Evolutionary conservation across 345 rosid species (phyloP).

Genomic region (Psidium guajava): DNA sequence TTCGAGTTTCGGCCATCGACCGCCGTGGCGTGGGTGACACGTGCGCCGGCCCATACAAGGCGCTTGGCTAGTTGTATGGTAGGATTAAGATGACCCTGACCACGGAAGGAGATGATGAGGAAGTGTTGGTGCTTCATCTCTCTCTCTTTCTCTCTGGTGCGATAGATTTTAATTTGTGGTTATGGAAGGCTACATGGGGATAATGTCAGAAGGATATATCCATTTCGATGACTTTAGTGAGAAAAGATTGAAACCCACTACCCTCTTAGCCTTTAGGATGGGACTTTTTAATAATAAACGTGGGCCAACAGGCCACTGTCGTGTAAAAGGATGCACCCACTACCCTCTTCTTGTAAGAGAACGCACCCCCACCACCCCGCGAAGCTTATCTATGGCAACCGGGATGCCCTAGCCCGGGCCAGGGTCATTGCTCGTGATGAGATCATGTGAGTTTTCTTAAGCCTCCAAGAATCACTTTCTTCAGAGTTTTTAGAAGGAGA

Average conservation of each 20-base stretch:
- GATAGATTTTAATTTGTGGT: neutral
- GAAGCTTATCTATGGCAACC: neutral
- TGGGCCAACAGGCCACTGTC: neutral
- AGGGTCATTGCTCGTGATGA: neutral
- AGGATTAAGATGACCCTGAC: conserved; percentile 73
- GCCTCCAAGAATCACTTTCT: neutral
- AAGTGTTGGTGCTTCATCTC: conserved; percentile 12
- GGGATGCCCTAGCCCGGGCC: no score
- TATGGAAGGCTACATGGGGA: neutral
- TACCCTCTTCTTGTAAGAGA: neutral
- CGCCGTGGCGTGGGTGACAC: conserved; percentile 32
- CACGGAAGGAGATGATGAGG: conserved; percentile 26
- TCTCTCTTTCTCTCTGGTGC: neutral
- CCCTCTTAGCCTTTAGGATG: neutral
- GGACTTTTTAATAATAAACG: neutral
- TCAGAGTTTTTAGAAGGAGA: neutral
- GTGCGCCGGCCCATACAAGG: conserved; percentile 32
- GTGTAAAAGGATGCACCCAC: no score
- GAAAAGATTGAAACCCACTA: neutral
- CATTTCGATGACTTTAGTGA: neutral
- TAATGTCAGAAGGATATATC: neutral
- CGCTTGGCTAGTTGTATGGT: conserved; percentile 48
- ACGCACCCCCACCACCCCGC: neutral
- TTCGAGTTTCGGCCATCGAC: conserved; percentile 14
- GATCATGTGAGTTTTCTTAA: neutral